Conservation (phyloP, 164 flowering plant species). For the Vitis riparia region DNA sequence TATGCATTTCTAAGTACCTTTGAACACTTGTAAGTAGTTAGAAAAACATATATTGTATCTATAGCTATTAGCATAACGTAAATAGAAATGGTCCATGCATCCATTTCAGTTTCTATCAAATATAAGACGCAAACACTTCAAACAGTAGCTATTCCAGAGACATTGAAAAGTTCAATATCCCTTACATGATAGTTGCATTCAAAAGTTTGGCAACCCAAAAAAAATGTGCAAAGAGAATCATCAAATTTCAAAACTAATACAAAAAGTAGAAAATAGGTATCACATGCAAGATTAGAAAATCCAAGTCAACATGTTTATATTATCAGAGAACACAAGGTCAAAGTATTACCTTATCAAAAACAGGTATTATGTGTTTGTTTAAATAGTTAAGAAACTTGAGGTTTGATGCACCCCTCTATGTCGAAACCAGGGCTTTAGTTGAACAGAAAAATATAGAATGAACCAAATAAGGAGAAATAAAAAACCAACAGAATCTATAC, state of each 20-base stretch:
- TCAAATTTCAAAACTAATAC: background rate
- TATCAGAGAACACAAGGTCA: background rate
- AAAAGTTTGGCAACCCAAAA: too few relatives aligned
- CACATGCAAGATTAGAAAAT: background rate
- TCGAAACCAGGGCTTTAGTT: background rate
- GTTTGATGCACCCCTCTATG: constrained; percentile 74
- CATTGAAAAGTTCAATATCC: too few relatives aligned
- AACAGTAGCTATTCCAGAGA: too few relatives aligned
- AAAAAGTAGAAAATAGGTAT: background rate
- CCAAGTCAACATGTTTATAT: background rate
- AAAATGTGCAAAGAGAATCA: too few relatives aligned
- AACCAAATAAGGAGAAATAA: background rate
- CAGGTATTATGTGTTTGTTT: constrained; percentile 83
- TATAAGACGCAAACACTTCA: too few relatives aligned
- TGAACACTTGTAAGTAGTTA: too few relatives aligned
- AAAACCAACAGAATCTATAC: constrained; percentile 2
- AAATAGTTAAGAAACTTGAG: constrained; percentile 85
- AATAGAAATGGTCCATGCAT: too few relatives aligned
- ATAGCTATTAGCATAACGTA: too few relatives aligned
- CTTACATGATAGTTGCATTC: too few relatives aligned
- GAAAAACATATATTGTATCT: too few relatives aligned
- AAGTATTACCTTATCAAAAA: constrained; percentile 76
- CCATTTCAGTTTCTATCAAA: too few relatives aligned
- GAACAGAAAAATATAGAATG: background rate
- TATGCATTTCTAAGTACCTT: too few relatives aligned